Percentiles rank a stretch among this genome's conserved stretches.
Conservation (phyloP, 2,329 filamentous ascomycete genomes). For the Cordyceps fumosorosea region DNA sequence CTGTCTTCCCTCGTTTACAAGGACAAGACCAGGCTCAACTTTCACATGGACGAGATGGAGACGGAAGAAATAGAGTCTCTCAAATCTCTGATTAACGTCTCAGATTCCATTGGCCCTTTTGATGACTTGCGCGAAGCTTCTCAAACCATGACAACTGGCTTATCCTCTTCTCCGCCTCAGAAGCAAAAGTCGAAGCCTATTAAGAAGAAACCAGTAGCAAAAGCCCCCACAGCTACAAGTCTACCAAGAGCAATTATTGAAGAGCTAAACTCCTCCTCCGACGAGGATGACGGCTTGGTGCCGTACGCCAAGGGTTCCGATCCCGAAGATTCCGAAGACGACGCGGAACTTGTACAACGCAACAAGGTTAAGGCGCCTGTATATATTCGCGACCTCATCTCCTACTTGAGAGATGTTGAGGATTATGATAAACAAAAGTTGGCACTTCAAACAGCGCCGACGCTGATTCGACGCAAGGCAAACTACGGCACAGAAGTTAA, state of each 20-base stretch:
- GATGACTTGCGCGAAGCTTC: constrained; percentile 37
- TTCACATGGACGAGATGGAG: constrained; percentile 74
- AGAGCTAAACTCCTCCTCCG: constrained; percentile 55
- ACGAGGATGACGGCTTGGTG: constrained; percentile 61
- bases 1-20: constrained; percentile 59
- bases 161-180: neutral
- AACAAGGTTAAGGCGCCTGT: constrained; percentile 81
- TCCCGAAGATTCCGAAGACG: constrained; percentile 85
- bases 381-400: constrained; percentile 80
- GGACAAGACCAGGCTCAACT: constrained; percentile 67
- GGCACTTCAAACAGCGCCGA: constrained; percentile 67
- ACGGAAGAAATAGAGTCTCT: constrained; percentile 70
- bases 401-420: constrained; percentile 72
- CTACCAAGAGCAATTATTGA: constrained; percentile 50
- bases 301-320: constrained; percentile 85
- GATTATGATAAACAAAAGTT: constrained; percentile 79
- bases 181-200: constrained; percentile 20
- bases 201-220: constrained; percentile 23
- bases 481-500: constrained; percentile 82
- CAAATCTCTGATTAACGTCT: constrained; percentile 54
- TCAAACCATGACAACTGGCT: neutral
- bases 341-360: constrained; percentile 77
- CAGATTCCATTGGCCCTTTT: constrained; percentile 57
- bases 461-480: constrained; percentile 80
- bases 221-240: constrained; percentile 22